Percentiles rank a stretch among this genome's conserved stretches.
Conservation (phyloP, 495 filamentous ascomycete species). For the Glonium stellatum region DNA sequence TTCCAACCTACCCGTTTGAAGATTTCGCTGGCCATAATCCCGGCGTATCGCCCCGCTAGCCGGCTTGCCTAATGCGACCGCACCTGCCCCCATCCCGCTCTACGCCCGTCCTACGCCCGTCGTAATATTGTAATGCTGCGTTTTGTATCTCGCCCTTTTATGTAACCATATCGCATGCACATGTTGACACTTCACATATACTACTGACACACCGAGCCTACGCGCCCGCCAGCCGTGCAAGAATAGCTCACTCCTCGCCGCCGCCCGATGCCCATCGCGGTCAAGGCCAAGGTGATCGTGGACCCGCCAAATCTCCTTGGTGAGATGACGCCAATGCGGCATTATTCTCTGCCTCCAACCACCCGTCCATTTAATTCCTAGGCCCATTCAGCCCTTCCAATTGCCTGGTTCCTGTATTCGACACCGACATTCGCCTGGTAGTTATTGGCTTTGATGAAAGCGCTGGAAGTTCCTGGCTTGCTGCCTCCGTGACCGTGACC, state of each 20-base stretch:
- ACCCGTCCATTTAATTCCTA: not conserved
- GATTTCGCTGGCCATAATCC: not conserved
- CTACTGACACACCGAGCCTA: too few species aligned
- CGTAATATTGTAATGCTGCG: not conserved
- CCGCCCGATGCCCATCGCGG: not conserved
- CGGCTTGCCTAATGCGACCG: constrained; percentile 5
- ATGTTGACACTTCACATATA: too few species aligned
- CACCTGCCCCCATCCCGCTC: too few species aligned
- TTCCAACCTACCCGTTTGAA: too few species aligned
- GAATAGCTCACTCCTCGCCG: not conserved
- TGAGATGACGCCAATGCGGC: constrained; percentile 5
- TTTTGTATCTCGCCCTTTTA: not conserved
- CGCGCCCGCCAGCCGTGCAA: not conserved
- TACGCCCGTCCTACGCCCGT: too few species aligned
- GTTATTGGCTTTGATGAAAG: not conserved
- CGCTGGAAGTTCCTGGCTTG: not conserved
- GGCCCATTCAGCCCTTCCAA: not conserved
- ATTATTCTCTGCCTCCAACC: not conserved
- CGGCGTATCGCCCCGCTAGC: not conserved
- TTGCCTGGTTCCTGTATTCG: not conserved
- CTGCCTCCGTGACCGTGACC: not conserved
- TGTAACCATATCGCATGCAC: not conserved
- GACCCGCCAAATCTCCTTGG: not conserved
- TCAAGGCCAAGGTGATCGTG: not conserved
- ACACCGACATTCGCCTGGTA: not conserved